Base-by-base conservation (phyloP, 768 basidiomycete species). In the Rhodotorula babjevae region DNA sequence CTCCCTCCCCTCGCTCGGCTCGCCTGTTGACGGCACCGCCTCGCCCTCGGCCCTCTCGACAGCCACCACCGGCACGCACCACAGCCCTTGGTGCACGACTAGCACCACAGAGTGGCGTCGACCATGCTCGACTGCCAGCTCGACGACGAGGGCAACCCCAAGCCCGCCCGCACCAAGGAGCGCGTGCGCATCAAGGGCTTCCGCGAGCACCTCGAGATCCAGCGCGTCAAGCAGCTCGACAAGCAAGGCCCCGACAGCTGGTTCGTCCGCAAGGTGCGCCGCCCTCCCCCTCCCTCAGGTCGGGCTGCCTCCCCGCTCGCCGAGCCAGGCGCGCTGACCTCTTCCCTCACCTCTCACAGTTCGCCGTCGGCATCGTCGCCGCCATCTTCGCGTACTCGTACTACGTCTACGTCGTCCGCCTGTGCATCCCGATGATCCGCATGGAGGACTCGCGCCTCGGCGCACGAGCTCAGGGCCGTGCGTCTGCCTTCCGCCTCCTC, bases 371-470 rank as follows among this genome's bases (percentile, higher is more conserved):
- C 2, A 19, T 75, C 59, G 74, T 72, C 58, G 68, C 62, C 27
- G 67, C n/a, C 7, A 23, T 75, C n/a, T 75, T 68, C 33, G 67
- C 47, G 15, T 75, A 72, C 53, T 49, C 57, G 25, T 75, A 75
- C 65, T 75, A 75, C 33, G 71, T 75, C 40, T 75, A 67, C 31
- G 74, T 75, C 33, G 74, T 69, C 1, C 47, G 71, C 18, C n/a
- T 75, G 3, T 69, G 71, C 59, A 56, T 75, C 7, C 67, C 67
- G 7, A 75, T 75, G 74, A 62, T 75, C 53, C 25, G 65, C 7
- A 56, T 72, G 58, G 29, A 72, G 25, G 25, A 33, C 29, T 42
- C 58, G 40, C 49, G 74, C 4, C 53, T 75, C 8, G 74, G 74
- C 2, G 64, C 49, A 6, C 23, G 62, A 10, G 52, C 57, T 3